These are phyloP conservation scores for Candida wancherniae DNA, from an alignment of 805 yeast species.

Conservation along the genomic window DNA sequence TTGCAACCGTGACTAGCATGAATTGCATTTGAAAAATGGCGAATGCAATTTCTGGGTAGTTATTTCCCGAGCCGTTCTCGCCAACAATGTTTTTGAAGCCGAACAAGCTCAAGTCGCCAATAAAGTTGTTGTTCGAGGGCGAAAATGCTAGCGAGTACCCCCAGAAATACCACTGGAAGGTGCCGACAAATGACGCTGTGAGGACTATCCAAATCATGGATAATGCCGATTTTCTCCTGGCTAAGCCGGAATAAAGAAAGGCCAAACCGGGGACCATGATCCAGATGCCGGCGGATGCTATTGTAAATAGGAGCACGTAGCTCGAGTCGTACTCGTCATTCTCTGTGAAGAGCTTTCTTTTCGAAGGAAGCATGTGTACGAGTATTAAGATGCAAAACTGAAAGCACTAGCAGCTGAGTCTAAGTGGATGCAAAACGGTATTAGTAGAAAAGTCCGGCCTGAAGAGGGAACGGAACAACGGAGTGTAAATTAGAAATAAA, in stretches of 20 bases:
- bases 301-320: constrained; percentile 38
- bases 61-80: constrained; percentile 32
- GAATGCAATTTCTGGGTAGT: constrained; percentile 78
- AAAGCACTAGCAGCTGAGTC: too few species aligned
- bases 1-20: constrained; percentile 85
- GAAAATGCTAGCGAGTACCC: constrained; percentile 92
- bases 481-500: too few species aligned
- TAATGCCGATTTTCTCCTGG: constrained; percentile 84
- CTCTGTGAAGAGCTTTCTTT: constrained; percentile 32
- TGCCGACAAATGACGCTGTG: constrained; percentile 66
- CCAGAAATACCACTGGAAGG: constrained; percentile 96
- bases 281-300: constrained; percentile 70
- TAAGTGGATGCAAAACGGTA: too few species aligned
- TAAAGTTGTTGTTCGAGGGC: constrained; percentile 73
- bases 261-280: constrained; percentile 95
- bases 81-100: constrained; percentile 73
- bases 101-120: constrained; percentile 80
- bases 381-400: too few species aligned
- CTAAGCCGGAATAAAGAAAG: constrained; percentile 85
- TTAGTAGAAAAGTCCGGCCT: too few species aligned
- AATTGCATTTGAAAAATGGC: constrained; percentile 90
- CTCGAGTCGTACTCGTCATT: constrained; percentile 22
- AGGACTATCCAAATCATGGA: constrained; percentile 80
- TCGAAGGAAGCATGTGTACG: constrained; percentile 18
- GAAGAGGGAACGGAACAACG: too few species aligned